Evolutionary conservation across 495 filamentous ascomycete genomes (phyloP).

Genomic region (Elaphomyces granulatus): DNA sequence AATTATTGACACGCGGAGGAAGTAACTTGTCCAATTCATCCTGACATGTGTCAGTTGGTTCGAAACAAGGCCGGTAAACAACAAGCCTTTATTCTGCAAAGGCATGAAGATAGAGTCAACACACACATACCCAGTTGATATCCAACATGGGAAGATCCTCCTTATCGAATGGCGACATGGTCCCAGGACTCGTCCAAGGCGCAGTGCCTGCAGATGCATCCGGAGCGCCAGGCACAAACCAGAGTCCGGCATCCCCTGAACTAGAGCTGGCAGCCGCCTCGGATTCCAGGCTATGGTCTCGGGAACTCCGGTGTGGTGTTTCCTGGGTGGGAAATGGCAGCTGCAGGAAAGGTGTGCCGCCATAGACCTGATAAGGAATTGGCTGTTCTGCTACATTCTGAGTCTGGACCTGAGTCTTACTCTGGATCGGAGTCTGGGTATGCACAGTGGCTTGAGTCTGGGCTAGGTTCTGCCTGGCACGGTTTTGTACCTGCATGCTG

Average conservation of each 20-base stretch:
- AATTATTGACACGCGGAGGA: slow-evolving; percentile 8
- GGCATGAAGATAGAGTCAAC: neutral
- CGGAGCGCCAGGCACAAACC: neutral
- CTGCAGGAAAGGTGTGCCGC: neutral
- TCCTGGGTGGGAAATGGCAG: neutral
- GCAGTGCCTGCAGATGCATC: neutral
- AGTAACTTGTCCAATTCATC: slow-evolving; percentile 10
- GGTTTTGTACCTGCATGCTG: too few species aligned
- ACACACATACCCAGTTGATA: slow-evolving; percentile 14
- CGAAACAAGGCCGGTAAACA: too few species aligned
- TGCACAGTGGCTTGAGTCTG: too few species aligned
- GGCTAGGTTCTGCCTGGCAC: too few species aligned
- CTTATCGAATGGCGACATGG: slow-evolving; percentile 1
- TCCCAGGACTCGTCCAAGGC: neutral
- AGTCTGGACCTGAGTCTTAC: too few species aligned
- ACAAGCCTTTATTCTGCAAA: neutral
- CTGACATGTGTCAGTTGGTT: slow-evolving; percentile 1
- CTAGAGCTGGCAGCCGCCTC: neutral
- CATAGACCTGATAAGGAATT: too few species aligned
- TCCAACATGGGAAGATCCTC: slow-evolving; percentile 9
- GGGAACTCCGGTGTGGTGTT: neutral
- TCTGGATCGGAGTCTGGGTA: too few species aligned
- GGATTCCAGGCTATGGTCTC: neutral
- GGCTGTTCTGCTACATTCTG: too few species aligned
- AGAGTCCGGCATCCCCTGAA: neutral